Percentiles rank a stretch among this genome's conserved stretches.
These are phyloP conservation scores for Lactuca saligna DNA, from an alignment of 129 eudicot genomes.

Conservation along the genomic window DNA sequence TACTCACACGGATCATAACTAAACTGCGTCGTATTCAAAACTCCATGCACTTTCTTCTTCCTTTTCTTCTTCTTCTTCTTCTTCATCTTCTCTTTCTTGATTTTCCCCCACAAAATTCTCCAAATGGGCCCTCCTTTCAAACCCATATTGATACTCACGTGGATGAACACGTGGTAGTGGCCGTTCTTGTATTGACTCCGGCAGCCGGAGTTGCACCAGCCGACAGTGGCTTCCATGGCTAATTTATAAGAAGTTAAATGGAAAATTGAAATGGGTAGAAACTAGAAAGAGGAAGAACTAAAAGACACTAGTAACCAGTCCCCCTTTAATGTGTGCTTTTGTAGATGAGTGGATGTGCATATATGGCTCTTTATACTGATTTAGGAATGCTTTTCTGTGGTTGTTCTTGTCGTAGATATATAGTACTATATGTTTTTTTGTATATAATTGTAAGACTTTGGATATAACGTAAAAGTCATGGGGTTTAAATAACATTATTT, in stretches of 20 bases:
- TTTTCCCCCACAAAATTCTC: constrained; percentile 56
- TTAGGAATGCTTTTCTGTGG: neutral
- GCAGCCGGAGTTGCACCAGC: constrained; percentile 41
- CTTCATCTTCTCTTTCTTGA: constrained; percentile 31
- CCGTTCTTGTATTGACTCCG: constrained; percentile 22
- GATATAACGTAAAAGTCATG: neutral
- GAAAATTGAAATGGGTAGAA: neutral
- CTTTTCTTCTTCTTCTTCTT: constrained; percentile 12
- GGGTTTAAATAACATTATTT: no score
- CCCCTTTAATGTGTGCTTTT: constrained; percentile 14
- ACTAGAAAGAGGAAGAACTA: constrained; percentile 1
- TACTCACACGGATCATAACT: constrained; percentile 63
- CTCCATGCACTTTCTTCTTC: constrained; percentile 31
- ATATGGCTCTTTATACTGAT: constrained; percentile 11
- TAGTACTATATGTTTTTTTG: neutral
- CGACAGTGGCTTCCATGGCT: constrained; percentile 44
- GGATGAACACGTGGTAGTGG: constrained; percentile 30
- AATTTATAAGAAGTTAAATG: neutral
- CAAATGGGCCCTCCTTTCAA: constrained; percentile 40
- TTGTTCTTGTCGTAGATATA: constrained; percentile 9
- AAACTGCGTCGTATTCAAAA: constrained; percentile 37
- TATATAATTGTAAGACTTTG: neutral
- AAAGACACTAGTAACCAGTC: neutral
- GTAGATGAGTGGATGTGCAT: constrained; percentile 5
- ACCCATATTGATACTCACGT: constrained; percentile 10